Conservation (phyloP, 176 grass and related monocot genomes). For the Paspalum vaginatum region DNA sequence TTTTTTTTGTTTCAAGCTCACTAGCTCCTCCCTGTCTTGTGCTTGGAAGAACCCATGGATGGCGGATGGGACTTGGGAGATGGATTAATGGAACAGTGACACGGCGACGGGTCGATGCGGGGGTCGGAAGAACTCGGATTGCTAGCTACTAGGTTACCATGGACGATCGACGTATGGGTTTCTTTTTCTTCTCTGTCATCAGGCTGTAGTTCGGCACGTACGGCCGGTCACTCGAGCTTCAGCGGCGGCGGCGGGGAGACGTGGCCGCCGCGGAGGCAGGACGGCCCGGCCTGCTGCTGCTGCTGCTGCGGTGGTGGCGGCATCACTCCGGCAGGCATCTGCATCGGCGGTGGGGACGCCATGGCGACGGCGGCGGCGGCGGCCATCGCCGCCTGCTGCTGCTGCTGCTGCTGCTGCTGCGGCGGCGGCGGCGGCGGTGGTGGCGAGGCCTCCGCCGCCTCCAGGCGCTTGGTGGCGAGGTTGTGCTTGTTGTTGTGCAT, state of each 20-base stretch:
- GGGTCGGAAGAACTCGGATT: background rate
- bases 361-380: background rate
- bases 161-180: conserved; percentile 10
- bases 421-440: background rate
- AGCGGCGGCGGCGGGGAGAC: conserved; percentile 17
- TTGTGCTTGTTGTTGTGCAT: conserved; percentile 99
- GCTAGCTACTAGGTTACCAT: conserved; percentile 26
- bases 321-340: background rate
- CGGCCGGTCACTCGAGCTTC: conserved; percentile 35
- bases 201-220: background rate
- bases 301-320: background rate
- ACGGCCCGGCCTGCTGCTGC: background rate
- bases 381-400: background rate
- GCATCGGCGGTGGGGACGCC: background rate
- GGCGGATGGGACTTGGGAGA: background rate
- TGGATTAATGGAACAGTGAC: conserved; percentile 53
- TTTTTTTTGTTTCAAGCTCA: background rate
- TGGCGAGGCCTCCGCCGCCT: background rate
- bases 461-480: conserved; percentile 60
- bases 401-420: too few species aligned
- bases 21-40: background rate
- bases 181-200: background rate
- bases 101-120: conserved; percentile 16
- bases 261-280: conserved; percentile 27
- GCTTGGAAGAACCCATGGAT: background rate